Conservation (phyloP, 192 early-diverging fungal species). For the Cetraspora pellucida region DNA sequence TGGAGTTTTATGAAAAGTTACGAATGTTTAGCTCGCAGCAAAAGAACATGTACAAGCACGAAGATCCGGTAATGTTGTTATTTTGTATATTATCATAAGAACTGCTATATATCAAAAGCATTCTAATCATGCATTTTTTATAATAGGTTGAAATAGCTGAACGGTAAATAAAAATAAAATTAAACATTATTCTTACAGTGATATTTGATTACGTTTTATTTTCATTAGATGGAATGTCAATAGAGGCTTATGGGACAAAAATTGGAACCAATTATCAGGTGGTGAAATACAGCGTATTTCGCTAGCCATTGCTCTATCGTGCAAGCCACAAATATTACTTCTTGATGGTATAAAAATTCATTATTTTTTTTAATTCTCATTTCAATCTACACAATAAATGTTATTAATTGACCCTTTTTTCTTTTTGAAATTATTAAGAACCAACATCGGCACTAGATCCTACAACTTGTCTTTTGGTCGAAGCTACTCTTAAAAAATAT, state of each 20-base stretch:
- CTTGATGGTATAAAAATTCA: slow-evolving; percentile 68
- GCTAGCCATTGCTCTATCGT: slow-evolving; percentile 77
- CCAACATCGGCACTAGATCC: slow-evolving; percentile 87
- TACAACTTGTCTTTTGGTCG: slow-evolving; percentile 66
- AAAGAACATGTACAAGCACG: slow-evolving; percentile 39
- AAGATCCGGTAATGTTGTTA: slow-evolving; percentile 58
- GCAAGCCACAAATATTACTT: slow-evolving; percentile 74
- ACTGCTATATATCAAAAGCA: neutral
- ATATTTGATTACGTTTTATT: slow-evolving; percentile 18
- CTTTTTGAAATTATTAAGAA: slow-evolving; percentile 46
- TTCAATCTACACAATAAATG: neutral
- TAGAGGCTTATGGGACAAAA: slow-evolving; percentile 69
- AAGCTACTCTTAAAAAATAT: slow-evolving; percentile 61
- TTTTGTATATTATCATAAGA: neutral
- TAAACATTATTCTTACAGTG: neutral
- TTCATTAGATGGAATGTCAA: slow-evolving; percentile 69
- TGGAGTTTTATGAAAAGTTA: slow-evolving; percentile 66
- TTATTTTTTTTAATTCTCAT: neutral
- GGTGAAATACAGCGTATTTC: slow-evolving; percentile 85
- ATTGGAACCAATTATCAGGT: slow-evolving; percentile 79
- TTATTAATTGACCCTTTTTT: neutral
- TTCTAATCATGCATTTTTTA: slow-evolving; percentile 29
- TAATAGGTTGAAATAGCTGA: slow-evolving; percentile 23
- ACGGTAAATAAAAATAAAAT: neutral
- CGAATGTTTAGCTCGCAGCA: slow-evolving; percentile 54